Conservation (phyloP, 169 alveolate genomes). For the Plasmodium falciparum region DNA sequence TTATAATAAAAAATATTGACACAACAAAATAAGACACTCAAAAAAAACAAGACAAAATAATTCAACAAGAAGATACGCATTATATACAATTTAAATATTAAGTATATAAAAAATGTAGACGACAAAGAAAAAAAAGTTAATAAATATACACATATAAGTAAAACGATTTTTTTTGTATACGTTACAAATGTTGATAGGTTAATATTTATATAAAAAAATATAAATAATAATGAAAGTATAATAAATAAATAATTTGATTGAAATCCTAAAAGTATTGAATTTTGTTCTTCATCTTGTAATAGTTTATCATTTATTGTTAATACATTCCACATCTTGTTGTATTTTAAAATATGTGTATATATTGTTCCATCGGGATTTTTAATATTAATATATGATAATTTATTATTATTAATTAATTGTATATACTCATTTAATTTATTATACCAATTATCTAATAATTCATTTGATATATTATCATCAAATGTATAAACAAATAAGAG, state of each 20-base stretch:
- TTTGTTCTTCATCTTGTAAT: slow-evolving; percentile 24
- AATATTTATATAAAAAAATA: slow-evolving; percentile 11
- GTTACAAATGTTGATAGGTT: slow-evolving; percentile 10
- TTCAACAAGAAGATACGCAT: slow-evolving; percentile 32
- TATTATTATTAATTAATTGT: slow-evolving; percentile 18
- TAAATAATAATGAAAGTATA: slow-evolving; percentile 30
- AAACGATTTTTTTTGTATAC: not conserved
- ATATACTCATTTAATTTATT: slow-evolving; percentile 9
- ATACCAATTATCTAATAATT: slow-evolving; percentile 38
- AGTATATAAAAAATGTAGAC: slow-evolving; percentile 33
- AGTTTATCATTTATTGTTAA: slow-evolving; percentile 24
- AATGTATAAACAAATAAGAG: slow-evolving; percentile 49
- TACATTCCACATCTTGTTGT: slow-evolving; percentile 6
- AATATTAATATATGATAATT: not conserved
- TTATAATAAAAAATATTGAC: slow-evolving; percentile 40
- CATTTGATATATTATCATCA: slow-evolving; percentile 31
- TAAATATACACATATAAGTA: slow-evolving; percentile 2
- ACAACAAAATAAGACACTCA: slow-evolving; percentile 44
- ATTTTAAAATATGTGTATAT: slow-evolving; percentile 9
- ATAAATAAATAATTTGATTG: slow-evolving; percentile 44
- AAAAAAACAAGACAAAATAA: slow-evolving; percentile 33
- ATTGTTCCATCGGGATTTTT: slow-evolving; percentile 25
- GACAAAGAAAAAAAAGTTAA: slow-evolving; percentile 42
- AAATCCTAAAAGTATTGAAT: slow-evolving; percentile 17
- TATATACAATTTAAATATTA: slow-evolving; percentile 15